Evolutionary conservation across 2,329 filamentous ascomycete genomes (phyloP).

Genomic region (Cordyceps cateniannulata): DNA sequence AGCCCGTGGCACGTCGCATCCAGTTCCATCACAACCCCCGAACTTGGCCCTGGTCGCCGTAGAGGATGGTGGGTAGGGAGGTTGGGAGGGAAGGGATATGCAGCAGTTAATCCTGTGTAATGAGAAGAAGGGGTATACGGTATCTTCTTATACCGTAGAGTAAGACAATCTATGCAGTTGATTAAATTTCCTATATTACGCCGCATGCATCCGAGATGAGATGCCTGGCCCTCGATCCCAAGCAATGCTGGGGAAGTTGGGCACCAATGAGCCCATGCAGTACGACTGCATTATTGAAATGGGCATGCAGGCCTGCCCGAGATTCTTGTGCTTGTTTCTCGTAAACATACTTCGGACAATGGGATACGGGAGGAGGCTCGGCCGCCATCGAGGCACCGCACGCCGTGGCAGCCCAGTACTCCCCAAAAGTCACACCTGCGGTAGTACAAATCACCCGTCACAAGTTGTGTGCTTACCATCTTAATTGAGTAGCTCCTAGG

Average conservation of each 20-base stretch:
- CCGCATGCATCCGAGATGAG: conserved; percentile 5
- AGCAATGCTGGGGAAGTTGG: neutral
- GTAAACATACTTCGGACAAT: neutral
- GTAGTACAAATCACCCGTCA: neutral
- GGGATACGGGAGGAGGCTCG: neutral
- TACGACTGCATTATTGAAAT: neutral
- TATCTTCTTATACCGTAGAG: neutral
- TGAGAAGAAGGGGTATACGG: neutral
- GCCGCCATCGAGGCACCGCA: neutral
- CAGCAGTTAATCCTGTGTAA: neutral
- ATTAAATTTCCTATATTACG: neutral
- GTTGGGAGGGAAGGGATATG: too few species aligned
- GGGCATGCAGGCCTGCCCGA: neutral
- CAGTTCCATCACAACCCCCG: conserved; percentile 2
- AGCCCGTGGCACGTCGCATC: neutral
- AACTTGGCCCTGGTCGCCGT: neutral
- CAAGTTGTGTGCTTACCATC: too few species aligned
- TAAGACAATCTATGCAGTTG: conserved; percentile 2
- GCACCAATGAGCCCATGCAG: conserved; percentile 1
- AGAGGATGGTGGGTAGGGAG: neutral
- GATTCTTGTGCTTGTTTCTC: neutral
- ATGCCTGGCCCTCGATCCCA: neutral
- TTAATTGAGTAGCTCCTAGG: neutral
- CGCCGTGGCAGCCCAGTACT: neutral
- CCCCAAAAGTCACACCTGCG: neutral